Base-by-base conservation (phyloP, 177 flowering plant species). In the Telopea speciosissima region DNA sequence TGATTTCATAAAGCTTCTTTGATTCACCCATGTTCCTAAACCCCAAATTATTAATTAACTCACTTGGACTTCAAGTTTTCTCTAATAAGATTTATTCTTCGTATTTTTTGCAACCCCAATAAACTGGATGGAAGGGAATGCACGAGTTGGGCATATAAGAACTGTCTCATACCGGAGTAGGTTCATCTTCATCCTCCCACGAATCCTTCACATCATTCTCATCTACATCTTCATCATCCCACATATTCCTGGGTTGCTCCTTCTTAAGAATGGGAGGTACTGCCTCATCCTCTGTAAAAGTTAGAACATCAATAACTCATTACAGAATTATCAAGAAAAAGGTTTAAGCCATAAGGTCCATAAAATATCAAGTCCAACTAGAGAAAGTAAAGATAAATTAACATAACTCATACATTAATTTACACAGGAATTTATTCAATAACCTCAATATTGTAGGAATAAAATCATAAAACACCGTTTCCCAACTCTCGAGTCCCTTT, bases 201-300 rank as follows among this genome's bases (percentile, higher is more conserved):
- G 98, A 93, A 24, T 90, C 96, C 75, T 93, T 93, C 76, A 93
- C 86, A 76, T 84, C 92, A 79, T 85, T 66, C 8, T 88, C 93
- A 56, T 93, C 98, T 36, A 74, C 81, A 75, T 93, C 98, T 81
- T 93, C 98, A 80, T 91, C 97, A 75, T 91, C 97, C 97, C 97
- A 93, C 14, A 45, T 65, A 74, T 62, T 80, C 79, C 75, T 85
- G 1, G 75, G 75, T 52, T 68, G 74, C 56, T 79, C 85, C 81
- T 78, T 82, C 49, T 77, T 79, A 8, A 79, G 78, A 70, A 78
- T 59, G 70, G 81, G 84, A 54, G 82, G 82, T 71, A 72, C 68
- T 19, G 78, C 80, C 66, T 74, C 85, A 69, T 81, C 88, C 81
- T 83, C 88, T 83, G 69, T 69, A 36, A 69, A n/a, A 42, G 64